Conservation (phyloP, 768 basidiomycete species). For the Kwoniella pini region DNA sequence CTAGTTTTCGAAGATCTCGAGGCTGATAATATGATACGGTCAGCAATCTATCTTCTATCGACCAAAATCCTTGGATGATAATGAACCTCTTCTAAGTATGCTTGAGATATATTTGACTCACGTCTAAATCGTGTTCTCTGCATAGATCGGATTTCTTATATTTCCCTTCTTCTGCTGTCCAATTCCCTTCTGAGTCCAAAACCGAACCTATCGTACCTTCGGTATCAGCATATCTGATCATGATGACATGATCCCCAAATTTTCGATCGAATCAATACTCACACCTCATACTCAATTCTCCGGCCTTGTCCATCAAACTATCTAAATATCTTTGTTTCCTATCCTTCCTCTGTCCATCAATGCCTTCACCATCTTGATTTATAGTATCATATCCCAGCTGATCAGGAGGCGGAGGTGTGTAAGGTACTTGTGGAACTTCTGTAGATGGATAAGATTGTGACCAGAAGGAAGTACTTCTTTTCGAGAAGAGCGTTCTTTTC, state of each 20-base stretch:
- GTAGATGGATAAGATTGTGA: slow-evolving; percentile 29
- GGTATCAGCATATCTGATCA: too few species aligned
- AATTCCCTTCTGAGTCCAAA: slow-evolving; percentile 75
- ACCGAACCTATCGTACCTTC: slow-evolving; percentile 67
- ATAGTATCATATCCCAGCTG: background rate
- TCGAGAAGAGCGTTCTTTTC: slow-evolving; percentile 23
- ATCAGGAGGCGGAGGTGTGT: slow-evolving; percentile 23
- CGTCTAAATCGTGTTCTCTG: slow-evolving; percentile 82
- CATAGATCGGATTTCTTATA: slow-evolving; percentile 90
- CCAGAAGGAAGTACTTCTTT: slow-evolving; percentile 37
- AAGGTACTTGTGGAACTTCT: slow-evolving; percentile 29
- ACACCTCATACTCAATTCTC: slow-evolving; percentile 90
- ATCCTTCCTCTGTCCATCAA: slow-evolving; percentile 36
- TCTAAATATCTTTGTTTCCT: slow-evolving; percentile 48
- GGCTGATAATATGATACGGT: too few species aligned
- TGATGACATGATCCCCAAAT: too few species aligned
- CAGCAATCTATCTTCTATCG: too few species aligned
- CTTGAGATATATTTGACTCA: too few species aligned
- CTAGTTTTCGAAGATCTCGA: slow-evolving; percentile 94
- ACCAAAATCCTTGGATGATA: too few species aligned
- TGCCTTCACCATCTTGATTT: background rate
- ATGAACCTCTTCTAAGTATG: too few species aligned
- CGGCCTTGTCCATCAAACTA: slow-evolving; percentile 61
- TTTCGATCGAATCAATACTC: slow-evolving; percentile 54
- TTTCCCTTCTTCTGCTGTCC: slow-evolving; percentile 48